Base-by-base conservation (phyloP, 345 rosid species). In the Zanthoxylum bungeanum region DNA sequence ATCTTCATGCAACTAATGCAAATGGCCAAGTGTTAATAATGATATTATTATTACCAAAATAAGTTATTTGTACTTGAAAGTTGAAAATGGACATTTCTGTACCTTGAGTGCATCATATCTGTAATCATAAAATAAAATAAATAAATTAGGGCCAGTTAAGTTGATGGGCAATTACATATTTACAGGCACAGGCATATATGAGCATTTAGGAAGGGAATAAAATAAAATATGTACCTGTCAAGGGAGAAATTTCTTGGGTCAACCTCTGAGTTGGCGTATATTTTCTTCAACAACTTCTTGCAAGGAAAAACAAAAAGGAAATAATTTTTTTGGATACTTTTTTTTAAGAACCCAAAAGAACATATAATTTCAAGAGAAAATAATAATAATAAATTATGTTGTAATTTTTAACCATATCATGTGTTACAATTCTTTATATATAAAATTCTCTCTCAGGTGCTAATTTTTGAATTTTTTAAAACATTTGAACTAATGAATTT, bases 251-350 rank as follows among this genome's bases (percentile, higher is more conserved):
- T 75, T 16, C 1, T 21, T 37, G 34, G 24, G n/a, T 58, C 67
- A 6, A 6, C 53, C 6, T 73, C 76, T 0, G 63, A 0, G 40
- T 37, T 21, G 2, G 55, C 31, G 40, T 56, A 46, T 34, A 62
- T 25, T 64, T 79, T 78, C 73, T 64, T 67, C 50, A 76, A 16
- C 10, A 76, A 12, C 85, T 82, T 62, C 14, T 4, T 0, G 33
- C 50, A 17, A 30, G 33, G 12, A 22, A 24, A 53, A 42, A 16
- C 3, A 39, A 34, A 64, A 22, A 5, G n/a, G 24, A 0, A 1
- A 61, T n/a, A 1, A 21, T 37, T 5, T 30, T 30, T 42, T 1
- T 17, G 47, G 49, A 61, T n/a, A 1, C 21, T 37, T 5, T 30
- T 30, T 42, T 1, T 17, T 16, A 19, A 6, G 2, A 14, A 44